Percentiles rank a stretch among this genome's conserved stretches.
These are phyloP conservation scores for Candida arabinofermentans DNA, from an alignment of 805 yeast genomes.

Conservation along the genomic window DNA sequence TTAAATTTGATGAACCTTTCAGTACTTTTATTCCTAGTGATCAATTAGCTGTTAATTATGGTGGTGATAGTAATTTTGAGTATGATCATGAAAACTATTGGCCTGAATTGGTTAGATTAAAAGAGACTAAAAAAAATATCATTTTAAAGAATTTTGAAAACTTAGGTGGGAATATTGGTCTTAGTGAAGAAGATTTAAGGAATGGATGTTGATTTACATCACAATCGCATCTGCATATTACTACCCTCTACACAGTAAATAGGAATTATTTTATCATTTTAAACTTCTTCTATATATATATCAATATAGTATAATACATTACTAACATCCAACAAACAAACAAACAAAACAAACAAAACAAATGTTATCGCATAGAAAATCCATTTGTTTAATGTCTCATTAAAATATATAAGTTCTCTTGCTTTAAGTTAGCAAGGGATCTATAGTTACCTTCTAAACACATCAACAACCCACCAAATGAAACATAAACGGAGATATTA, in stretches of 20 bases:
- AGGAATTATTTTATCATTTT: too few species aligned
- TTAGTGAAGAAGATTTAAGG: slow-evolving; percentile 79
- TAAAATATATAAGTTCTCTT: slow-evolving; percentile 87
- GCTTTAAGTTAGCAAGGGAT: slow-evolving; percentile 81
- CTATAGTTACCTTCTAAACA: slow-evolving; percentile 95
- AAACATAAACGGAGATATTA: slow-evolving; percentile 81
- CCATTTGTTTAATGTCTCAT: slow-evolving; percentile 51
- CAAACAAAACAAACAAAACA: not conserved
- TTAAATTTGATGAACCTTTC: slow-evolving; percentile 89
- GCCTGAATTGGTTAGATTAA: slow-evolving; percentile 62
- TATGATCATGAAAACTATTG: slow-evolving; percentile 81
- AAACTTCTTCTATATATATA: too few species aligned
- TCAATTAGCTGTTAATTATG: slow-evolving; percentile 79
- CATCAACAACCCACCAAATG: slow-evolving; percentile 93
- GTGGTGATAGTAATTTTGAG: slow-evolving; percentile 80
- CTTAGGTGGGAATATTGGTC: slow-evolving; percentile 72
- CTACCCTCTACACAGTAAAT: too few species aligned
- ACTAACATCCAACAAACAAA: too few species aligned
- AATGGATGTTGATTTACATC: slow-evolving; percentile 19
- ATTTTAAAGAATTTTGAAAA: slow-evolving; percentile 65
- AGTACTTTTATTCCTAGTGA: slow-evolving; percentile 72
- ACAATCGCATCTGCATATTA: not conserved
- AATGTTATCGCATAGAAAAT: not conserved
- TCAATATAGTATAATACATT: too few species aligned
- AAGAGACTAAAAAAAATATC: slow-evolving; percentile 49